phyloP scores from a whole-genome alignment of 2,329 filamentous ascomycete genomes.

The Scleromitrula shiraiana region DNA sequence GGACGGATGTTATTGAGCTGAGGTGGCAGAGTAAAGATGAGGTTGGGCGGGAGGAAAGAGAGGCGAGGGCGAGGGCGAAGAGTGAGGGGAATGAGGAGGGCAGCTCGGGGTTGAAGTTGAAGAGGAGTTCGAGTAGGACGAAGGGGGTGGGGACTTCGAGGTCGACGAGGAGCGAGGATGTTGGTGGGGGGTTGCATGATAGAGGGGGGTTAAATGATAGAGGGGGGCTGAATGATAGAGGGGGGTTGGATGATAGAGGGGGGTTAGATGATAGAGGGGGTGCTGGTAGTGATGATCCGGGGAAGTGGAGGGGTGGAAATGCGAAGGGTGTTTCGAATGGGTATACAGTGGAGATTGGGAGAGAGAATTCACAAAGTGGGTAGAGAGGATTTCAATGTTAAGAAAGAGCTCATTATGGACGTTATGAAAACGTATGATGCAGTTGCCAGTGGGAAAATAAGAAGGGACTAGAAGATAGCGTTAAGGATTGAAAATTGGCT shows the following conservation, averaged over 20 bases:
- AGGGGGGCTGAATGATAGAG: too few species aligned
- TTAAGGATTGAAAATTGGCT: too few species aligned
- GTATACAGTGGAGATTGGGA: not conserved
- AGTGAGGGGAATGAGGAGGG: too few species aligned
- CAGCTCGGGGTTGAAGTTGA: not conserved
- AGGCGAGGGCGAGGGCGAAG: not conserved
- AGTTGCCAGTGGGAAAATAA: too few species aligned
- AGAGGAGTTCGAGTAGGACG: not conserved
- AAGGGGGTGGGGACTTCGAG: not conserved
- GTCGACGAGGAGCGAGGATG: not conserved
- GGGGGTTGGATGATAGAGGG: not conserved
- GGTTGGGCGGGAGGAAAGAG: not conserved
- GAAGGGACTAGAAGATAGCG: too few species aligned
- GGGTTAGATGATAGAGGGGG: not conserved
- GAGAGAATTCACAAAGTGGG: too few species aligned
- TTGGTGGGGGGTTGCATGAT: too few species aligned
- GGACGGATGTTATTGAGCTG: conserved; percentile 16
- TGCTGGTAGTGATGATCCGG: not conserved
- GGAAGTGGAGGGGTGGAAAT: not conserved
- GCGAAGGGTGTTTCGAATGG: not conserved
- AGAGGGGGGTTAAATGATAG: too few species aligned
- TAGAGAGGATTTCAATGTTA: too few species aligned
- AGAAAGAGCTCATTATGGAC: too few species aligned
- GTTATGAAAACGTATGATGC: too few species aligned
- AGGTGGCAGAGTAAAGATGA: conserved; percentile 10